Evolutionary conservation across 306 rosid genomes (phyloP).

Genomic region (Citrullus mucosospermus): DNA sequence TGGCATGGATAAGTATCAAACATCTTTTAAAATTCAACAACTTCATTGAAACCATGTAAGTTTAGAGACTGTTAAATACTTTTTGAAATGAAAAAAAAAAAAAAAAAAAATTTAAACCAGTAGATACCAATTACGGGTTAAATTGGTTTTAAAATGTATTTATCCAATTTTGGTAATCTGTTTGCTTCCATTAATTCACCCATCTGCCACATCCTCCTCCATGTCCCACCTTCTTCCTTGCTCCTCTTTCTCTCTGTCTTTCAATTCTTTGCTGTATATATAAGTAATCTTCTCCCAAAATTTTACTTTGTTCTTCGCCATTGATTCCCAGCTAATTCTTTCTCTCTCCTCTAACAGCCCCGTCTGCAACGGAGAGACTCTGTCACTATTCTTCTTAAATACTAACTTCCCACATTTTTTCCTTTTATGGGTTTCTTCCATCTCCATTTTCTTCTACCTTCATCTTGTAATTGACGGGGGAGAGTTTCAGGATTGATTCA

Average conservation of each 20-base stretch:
- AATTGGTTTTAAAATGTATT: no score
- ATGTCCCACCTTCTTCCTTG: neutral
- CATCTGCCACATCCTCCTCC: constrained; percentile 4
- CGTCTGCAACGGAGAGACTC: constrained; percentile 1
- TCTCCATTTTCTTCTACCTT: neutral
- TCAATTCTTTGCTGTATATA: neutral
- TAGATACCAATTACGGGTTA: no score
- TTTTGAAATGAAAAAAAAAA: no score
- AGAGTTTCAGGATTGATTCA: neutral
- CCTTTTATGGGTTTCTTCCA: neutral
- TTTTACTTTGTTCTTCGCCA: constrained; percentile 6
- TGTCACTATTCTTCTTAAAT: neutral
- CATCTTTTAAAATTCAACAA: no score
- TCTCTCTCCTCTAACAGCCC: constrained; percentile 17
- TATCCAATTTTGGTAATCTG: neutral
- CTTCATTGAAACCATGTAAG: no score
- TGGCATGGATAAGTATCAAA: no score
- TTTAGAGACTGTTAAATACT: no score
- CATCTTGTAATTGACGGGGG: neutral
- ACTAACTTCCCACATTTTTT: neutral
- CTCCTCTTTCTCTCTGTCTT: neutral
- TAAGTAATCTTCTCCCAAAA: neutral
- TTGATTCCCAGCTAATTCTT: neutral
- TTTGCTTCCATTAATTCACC: neutral
- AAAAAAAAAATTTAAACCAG: no score